Percentiles rank a stretch among this genome's conserved stretches.
phyloP scores from a whole-genome alignment of 805 yeast species.

The Clavispora asparagi region DNA sequence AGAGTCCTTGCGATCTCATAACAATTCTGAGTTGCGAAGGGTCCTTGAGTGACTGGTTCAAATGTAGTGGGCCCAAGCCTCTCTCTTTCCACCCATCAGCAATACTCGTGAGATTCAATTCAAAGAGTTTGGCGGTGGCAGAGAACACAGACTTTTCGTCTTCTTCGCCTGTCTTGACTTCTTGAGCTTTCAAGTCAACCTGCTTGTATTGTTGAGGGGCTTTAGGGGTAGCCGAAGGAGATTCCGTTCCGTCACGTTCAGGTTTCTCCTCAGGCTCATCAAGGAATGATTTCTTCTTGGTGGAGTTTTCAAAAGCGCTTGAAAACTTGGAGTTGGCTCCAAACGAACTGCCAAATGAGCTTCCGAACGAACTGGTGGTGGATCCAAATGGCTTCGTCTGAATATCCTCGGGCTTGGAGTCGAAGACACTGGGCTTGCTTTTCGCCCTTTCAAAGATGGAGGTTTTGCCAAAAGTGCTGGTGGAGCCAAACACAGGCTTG shows the following conservation, averaged over 20 bases:
- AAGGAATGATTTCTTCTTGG: slow-evolving; percentile 53
- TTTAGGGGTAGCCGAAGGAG: slow-evolving; percentile 22
- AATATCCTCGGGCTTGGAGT: slow-evolving; percentile 4
- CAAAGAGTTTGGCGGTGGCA: slow-evolving; percentile 74
- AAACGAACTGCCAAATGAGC: slow-evolving; percentile 8
- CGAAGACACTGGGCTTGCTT: slow-evolving; percentile 23
- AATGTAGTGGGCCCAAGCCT: slow-evolving; percentile 84
- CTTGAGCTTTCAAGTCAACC: slow-evolving; percentile 53
- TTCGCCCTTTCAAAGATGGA: slow-evolving; percentile 20
- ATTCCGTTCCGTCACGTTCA: slow-evolving; percentile 10
- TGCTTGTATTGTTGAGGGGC: slow-evolving; percentile 42
- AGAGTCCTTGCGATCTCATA: slow-evolving; percentile 86
- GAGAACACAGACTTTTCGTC: slow-evolving; percentile 65
- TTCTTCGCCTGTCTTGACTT: slow-evolving; percentile 85
- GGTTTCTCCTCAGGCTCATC: slow-evolving; percentile 31
- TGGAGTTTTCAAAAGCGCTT: slow-evolving; percentile 51
- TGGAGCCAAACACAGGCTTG: slow-evolving; percentile 35
- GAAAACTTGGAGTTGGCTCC: slow-evolving; percentile 39
- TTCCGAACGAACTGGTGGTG: slow-evolving; percentile 2
- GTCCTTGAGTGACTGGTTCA: slow-evolving; percentile 47
- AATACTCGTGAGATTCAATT: slow-evolving; percentile 59
- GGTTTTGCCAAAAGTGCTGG: slow-evolving; percentile 34
- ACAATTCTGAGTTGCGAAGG: slow-evolving; percentile 58
- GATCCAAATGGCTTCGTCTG: neutral
- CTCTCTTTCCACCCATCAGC: slow-evolving; percentile 91